phyloP scores from a whole-genome alignment of 352 stramenopile genomes.

The Phytopythium cucurbitacearum region DNA sequence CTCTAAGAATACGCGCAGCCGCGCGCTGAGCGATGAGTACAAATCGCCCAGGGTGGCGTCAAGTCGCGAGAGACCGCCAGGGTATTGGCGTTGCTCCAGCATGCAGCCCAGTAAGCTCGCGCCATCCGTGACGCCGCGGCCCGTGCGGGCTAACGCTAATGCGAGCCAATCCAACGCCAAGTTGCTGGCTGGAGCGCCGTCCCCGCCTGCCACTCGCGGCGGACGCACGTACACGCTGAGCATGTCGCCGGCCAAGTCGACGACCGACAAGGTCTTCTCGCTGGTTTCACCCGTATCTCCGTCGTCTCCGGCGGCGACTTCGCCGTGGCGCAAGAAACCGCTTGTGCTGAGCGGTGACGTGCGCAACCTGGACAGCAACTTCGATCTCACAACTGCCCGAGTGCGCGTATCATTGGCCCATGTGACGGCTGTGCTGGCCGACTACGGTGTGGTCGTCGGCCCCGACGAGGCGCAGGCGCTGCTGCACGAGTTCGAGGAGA shows the following conservation, averaged over 20 bases:
- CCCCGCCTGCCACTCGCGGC: conserved; percentile 12
- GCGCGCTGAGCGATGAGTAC: no score
- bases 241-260: conserved; percentile 44
- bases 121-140: conserved; percentile 57
- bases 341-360: conserved; percentile 66
- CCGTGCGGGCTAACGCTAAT: conserved; percentile 6
- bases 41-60: no score
- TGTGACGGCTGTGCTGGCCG: conserved; percentile 41
- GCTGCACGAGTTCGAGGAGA: conserved; percentile 74
- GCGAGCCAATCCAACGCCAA: conserved; percentile 16
- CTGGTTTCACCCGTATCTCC: conserved; percentile 1
- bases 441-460: conserved; percentile 42
- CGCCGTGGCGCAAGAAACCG: conserved; percentile 47
- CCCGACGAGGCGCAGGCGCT: conserved; percentile 55
- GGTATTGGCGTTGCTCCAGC: background rate
- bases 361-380: conserved; percentile 68
- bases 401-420: conserved; percentile 36
- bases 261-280: conserved; percentile 9
- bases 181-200: conserved; percentile 8
- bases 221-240: conserved; percentile 46
- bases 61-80: no score
- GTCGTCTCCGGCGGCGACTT: conserved; percentile 13
- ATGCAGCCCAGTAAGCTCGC: conserved; percentile 41
- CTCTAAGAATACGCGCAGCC: no score
- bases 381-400: conserved; percentile 44